Evolutionary conservation across 768 basidiomycete species (phyloP), one percentile per base, ranked within the genome.

Genomic region (Tulasnella sp.): DNA sequence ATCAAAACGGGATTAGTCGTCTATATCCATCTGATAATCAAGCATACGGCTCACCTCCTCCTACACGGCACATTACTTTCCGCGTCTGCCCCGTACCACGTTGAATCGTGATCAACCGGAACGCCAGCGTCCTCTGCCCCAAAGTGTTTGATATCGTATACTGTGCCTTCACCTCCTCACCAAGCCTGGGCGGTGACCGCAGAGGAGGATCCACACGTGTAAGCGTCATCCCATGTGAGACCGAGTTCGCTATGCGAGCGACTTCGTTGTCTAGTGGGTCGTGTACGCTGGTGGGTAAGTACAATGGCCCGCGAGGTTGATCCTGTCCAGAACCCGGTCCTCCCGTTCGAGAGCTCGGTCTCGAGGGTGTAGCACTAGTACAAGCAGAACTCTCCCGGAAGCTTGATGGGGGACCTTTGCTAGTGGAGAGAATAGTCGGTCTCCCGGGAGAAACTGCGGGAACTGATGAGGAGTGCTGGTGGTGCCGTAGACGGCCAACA

Each of bases 31-130:
- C 29, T 21, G 44, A 24, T 2, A 55, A 9, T 4, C 27, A 26
- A 51, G 4, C 26, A 32, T 38, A 26, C 53, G 4, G 75, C 82
- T 67, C 64, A 84, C 88, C 88, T 71, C 87, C 88, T 48, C 90
- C 90, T 63, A 93, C 85, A 61, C 90, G 83, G 72, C 86, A 89
- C 85, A 94, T 86, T 29, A 93, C 90, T 72, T 90, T 93, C 80
- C 86, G 89, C 58, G 71, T 71, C 65, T 76, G 75, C 64, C 73
- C 77, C 52, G 70, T 74, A 10, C 78, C 73, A 50, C 90, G 79
- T 55, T 82, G 80, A 68, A 89, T 75, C 48, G 88, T 86, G 47
- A 89, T 87, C 71, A 94, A 73, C 65, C 85, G 80, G 70, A 86
- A 88, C 24, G 83, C 85, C 34, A 94, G 78, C 34, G 84, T 76